Evolutionary conservation across 2,329 filamentous ascomycete genomes (phyloP), one percentile per base, ranked within the genome.

Genomic region (Parastagonospora nodorum): DNA sequence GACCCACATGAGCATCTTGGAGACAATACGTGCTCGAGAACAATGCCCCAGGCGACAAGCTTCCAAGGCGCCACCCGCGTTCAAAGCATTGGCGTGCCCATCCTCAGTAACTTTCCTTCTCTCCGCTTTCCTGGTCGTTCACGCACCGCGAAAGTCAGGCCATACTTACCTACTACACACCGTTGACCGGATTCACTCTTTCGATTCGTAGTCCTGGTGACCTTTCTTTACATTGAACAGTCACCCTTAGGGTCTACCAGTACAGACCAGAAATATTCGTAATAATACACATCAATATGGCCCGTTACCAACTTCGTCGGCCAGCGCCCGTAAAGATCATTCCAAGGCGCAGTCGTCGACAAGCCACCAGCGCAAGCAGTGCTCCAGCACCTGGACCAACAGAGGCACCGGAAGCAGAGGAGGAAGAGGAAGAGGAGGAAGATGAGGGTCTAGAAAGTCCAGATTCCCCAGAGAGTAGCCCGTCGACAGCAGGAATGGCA

Each of bases 151-250:
- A 59, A 51, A 54, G 36, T 57, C 53, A 64, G 57, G 51, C 53
- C 50, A 56, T 61, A 55, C 44, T 53, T 60, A 53, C 48, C 52
- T 60, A 53, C 48, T 42, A 31, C 37, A 24, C 44, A 65, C 68
- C 65, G 66, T 70, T 69, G 68, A 71, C 45, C 67, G 68, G 66
- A 58, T 61, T 48, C 46, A 53, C 52, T 57, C 30, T 51, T 67
- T 62, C 44, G 24, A 49, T 63, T 64, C 48, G 29, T 58, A 45
- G 64, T 70, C 68, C 66, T 64, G 64, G 63, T 28, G 67, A 68
- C 67, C 46, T 49, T 53, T 51, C 44, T 50, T 54, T 42, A 27
- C 9, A 15, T 41, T 9, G 16, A 19, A 15, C 14, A 39, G 8
- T 11, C 11, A 15, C 7, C 37, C 8, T 24, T 39, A 5, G 15